Conservation (phyloP, 768 basidiomycete species). For the Cantharellus anzutake region DNA sequence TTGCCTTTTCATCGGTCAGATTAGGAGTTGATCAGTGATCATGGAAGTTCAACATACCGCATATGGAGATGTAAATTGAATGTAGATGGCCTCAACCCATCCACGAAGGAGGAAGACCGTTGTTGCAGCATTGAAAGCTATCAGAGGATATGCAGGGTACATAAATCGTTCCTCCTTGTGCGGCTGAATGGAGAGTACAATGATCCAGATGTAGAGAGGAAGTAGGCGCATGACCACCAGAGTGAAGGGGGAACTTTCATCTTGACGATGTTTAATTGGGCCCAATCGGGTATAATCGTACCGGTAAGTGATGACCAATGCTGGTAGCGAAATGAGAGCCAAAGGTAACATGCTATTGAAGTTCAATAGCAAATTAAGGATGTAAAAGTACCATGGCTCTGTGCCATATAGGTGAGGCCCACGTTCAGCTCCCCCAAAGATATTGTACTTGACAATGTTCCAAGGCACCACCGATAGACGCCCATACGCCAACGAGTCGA, state of each 20-base stretch:
- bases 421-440: conserved; percentile 58
- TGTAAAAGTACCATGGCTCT: conserved; percentile 70
- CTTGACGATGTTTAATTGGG: conserved; percentile 29
- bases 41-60: conserved; percentile 29
- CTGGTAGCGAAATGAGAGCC: conserved; percentile 64
- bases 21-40: not conserved
- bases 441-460: conserved; percentile 89
- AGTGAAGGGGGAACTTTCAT: conserved; percentile 48
- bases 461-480: conserved; percentile 62
- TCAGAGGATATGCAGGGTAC: conserved; percentile 79
- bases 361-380: conserved; percentile 78
- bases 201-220: conserved; percentile 87
- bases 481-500: conserved; percentile 82
- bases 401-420: conserved; percentile 93
- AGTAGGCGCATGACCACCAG: conserved; percentile 56
- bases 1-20: conserved; percentile 35
- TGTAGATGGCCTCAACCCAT: conserved; percentile 62
- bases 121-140: conserved; percentile 92
- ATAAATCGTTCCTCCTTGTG: conserved; percentile 99
- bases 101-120: conserved; percentile 68
- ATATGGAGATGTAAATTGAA: conserved; percentile 71
- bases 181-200: conserved; percentile 56
- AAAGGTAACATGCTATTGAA: conserved; percentile 78
- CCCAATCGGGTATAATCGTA: conserved; percentile 55
- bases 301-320: conserved; percentile 49